Evolutionary conservation across 371 early-diverging fungal genomes (phyloP).

Genomic region (Batkoa obscura): DNA sequence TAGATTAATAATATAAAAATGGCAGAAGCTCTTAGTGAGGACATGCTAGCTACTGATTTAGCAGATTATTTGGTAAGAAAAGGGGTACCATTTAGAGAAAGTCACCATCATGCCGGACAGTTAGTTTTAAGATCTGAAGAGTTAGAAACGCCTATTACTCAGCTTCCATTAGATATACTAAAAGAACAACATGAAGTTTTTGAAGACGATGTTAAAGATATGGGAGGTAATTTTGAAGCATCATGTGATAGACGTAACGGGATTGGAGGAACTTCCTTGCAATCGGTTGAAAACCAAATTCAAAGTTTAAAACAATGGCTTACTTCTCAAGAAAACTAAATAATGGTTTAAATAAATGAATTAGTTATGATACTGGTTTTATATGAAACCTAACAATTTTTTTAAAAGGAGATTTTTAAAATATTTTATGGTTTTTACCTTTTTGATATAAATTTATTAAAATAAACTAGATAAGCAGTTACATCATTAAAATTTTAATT

Average conservation of each 20-base stretch:
- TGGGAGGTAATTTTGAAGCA: conserved; percentile 64
- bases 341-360: background rate
- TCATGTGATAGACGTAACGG: conserved; percentile 75
- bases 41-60: conserved; percentile 94
- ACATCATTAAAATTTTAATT: no score
- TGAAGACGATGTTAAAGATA: conserved; percentile 47
- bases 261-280: conserved; percentile 73
- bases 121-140: conserved; percentile 87
- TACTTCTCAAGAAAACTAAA: background rate
- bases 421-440: no score
- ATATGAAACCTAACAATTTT: no score
- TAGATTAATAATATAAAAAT: conserved; percentile 56
- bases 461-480: no score
- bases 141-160: conserved; percentile 37
- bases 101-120: conserved; percentile 92
- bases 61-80: conserved; percentile 90
- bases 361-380: no score
- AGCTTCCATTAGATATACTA: conserved; percentile 53
- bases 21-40: conserved; percentile 52
- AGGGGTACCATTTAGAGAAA: conserved; percentile 93
- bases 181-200: conserved; percentile 66
- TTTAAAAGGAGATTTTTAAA: no score
- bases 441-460: no score
- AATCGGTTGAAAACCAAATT: conserved; percentile 63
- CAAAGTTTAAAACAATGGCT: conserved; percentile 44